Base-by-base conservation (phyloP, 1,284 basidiomycete genomes). In the Papiliotrema flavescens region DNA sequence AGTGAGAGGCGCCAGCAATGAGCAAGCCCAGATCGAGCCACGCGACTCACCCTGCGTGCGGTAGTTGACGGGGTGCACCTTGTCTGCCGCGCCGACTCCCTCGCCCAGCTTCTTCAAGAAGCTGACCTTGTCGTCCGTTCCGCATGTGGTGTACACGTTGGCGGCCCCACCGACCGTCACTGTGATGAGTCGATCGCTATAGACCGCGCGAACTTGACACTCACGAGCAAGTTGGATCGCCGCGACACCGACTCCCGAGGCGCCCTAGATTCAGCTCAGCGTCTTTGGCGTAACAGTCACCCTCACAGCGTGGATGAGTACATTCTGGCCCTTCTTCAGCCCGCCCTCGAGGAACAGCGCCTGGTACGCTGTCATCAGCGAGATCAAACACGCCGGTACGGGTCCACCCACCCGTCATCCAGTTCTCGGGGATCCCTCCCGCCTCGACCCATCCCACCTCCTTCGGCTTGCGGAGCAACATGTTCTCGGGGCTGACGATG, bases 231-330 rank as follows among this genome's bases (percentile, higher is more conserved):
- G 79, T 76, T 98, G 94, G 54, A 90, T 91, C 2, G 91, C 90
- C 2, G 93, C 88, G 15, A 95, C 76, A 2, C 94, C 94, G 2
- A 97, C 93, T 48, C 93, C 90, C 9, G 88, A 90, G 2, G 90
- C 90, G 9, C 87, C 90, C 67, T 73, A 41, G 19, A 47, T 60
- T 45, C 54, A 53, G 35, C 14, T 49, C 14, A 17, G 34, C 20
- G 14, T 43, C 39, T 14, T 19, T 17, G 23, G 6, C 19, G 11
- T 47, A 8, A 32, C n/a, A 34, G 11, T 32, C 35, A 37, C 51
- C 37, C 78, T 72, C n/a, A 80, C 80, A 23, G 91, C 91, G 69
- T 96, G 94, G 23, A 98, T 81, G 20, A 98, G 81, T 11, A 91
- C 88, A 64, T 88, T 79, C 49, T 91, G 86, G 32, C 85, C 86